Evolutionary conservation across 768 basidiomycete species (phyloP).

Genomic region (Chalciporus pseudorubinellus): DNA sequence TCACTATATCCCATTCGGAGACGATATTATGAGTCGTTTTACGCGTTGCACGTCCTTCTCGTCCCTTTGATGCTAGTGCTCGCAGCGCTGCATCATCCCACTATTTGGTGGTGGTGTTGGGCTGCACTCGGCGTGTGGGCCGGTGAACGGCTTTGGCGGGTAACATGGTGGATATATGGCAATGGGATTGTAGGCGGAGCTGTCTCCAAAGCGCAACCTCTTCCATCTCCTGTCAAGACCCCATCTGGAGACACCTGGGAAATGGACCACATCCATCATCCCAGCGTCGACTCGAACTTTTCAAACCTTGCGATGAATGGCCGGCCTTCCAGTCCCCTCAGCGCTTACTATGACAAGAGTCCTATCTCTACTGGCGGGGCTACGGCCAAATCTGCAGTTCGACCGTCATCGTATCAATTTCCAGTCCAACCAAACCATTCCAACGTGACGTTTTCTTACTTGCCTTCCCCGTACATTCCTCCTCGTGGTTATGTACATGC

Average conservation of each 20-base stretch:
- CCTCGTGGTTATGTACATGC: constrained; percentile 69
- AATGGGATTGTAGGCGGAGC: constrained; percentile 50
- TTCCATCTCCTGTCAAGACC: background rate
- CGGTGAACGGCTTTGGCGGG: constrained; percentile 58
- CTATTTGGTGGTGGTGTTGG: constrained; percentile 68
- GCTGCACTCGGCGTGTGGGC: constrained; percentile 60
- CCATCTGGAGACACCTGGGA: constrained; percentile 22
- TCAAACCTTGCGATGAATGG: constrained; percentile 2
- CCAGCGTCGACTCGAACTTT: constrained; percentile 2
- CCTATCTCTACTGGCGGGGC: background rate
- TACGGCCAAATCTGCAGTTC: background rate
- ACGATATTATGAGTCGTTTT: constrained; percentile 63
- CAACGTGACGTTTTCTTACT: background rate
- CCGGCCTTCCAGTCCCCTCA: constrained; percentile 25
- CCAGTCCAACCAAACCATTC: background rate
- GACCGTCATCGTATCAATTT: background rate
- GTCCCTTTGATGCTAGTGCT: constrained; percentile 60
- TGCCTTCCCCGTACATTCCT: constrained; percentile 37
- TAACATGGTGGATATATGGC: constrained; percentile 51
- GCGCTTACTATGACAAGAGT: constrained; percentile 16
- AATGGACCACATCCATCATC: constrained; percentile 17
- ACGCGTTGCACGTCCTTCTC: constrained; percentile 59
- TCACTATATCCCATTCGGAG: constrained; percentile 52
- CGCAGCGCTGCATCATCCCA: constrained; percentile 66
- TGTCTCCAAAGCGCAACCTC: background rate